Evolutionary conservation across 768 basidiomycete genomes (phyloP), one percentile per base, ranked within the genome.

Genomic region (Russula emetica): DNA sequence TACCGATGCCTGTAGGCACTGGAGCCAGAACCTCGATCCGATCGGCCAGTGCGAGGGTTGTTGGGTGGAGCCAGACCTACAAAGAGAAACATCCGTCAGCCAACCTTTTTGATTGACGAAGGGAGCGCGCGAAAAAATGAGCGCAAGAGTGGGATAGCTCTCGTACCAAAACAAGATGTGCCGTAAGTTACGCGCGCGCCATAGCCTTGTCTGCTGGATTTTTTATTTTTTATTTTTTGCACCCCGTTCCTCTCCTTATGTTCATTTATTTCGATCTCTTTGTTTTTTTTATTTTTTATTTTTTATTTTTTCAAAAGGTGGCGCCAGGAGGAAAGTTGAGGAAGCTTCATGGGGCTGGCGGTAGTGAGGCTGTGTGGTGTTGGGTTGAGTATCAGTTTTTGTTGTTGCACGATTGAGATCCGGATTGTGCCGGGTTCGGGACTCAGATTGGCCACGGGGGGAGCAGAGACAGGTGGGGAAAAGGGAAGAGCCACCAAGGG

Each of bases 81-180:
- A 18, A 24, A 47, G 44, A 22, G 9, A 16, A 13, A 24, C 28
- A 8, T 26, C 49, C 32, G n/a, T 32, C 20, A 22, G 57, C 34
- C 50, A 32, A 18, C 40, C 40, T 9, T 55, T 55, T 47, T 47
- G 45, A 47, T 3, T 1, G 14, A 16, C 44, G 44, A 44, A 50
- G 6, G 8, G 52, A 45, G 53, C 63, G 58, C 63, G 58, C 38
- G 63, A 54, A 34, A 42, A 49, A 61, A 11, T 5, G 34, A 20
- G 40, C 3, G 30, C 62, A 53, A 58, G 28, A 60, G 58, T 26
- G 63, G 63, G 58, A 40, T 60, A 55, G 63, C 63, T 64, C 63
- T 59, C 47, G 58, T 34, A 4, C 36, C 34, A 50, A 26, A 45
- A 24, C 24, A 14, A 50, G 26, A 16, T 28, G 26, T 28, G 49